phyloP scores from a whole-genome alignment of 441 rosid genomes.

The Jatropha multifida region DNA sequence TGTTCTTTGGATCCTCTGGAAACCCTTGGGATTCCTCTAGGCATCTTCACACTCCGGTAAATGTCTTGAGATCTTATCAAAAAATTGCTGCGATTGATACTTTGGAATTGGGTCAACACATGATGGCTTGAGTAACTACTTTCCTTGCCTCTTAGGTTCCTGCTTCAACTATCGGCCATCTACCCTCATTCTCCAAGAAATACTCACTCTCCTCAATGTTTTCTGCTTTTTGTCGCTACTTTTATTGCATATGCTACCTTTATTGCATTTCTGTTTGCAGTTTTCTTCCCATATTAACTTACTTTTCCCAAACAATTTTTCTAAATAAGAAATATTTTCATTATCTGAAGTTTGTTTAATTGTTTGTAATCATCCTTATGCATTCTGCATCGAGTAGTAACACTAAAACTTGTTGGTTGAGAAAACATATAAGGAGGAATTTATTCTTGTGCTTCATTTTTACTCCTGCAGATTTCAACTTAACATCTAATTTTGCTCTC shows the following conservation, averaged over 20 bases:
- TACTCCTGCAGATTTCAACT: not conserved
- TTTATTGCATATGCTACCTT: not conserved
- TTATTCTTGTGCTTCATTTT: not conserved
- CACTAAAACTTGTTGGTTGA: not conserved
- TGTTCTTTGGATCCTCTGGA: constrained; percentile 9
- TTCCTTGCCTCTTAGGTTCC: not conserved
- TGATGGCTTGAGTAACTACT: not conserved
- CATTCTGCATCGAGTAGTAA: not conserved
- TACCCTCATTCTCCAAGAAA: not conserved
- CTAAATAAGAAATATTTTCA: no score
- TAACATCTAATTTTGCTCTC: constrained; percentile 23
- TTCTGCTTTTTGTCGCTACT: not conserved
- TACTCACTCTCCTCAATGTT: not conserved
- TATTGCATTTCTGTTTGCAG: no score
- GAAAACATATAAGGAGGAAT: not conserved
- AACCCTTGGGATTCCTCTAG: not conserved
- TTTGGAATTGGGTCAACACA: not conserved
- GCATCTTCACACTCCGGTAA: not conserved
- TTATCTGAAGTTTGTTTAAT: no score
- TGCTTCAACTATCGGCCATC: not conserved
- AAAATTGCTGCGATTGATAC: not conserved
- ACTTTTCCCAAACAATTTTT: not conserved
- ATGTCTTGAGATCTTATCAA: not conserved
- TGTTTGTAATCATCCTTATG: not conserved
- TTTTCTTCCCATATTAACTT: not conserved